phyloP scores from a whole-genome alignment of 441 rosid species.

The Adansonia gregorii region DNA sequence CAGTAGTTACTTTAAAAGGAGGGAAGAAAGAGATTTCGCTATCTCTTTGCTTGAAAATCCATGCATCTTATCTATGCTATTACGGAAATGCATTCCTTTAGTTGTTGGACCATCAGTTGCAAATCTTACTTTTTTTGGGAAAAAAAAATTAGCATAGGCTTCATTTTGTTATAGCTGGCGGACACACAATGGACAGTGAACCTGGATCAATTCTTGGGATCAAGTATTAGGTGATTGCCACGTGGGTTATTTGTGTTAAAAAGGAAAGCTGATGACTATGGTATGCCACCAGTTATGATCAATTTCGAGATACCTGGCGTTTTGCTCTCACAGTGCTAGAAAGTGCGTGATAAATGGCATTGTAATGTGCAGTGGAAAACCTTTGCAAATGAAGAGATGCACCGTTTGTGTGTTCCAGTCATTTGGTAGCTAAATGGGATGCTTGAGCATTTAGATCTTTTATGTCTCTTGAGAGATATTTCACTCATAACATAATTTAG shows the following conservation, averaged over 20 bases:
- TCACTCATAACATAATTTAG: neutral
- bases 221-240: neutral
- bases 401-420: neutral
- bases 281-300: neutral
- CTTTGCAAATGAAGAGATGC: conserved; percentile 2
- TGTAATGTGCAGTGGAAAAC: neutral
- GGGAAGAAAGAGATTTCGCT: neutral
- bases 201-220: neutral
- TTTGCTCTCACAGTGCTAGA: neutral
- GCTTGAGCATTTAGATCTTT: conserved; percentile 1
- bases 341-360: neutral
- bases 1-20: neutral
- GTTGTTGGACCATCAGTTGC: neutral
- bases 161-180: neutral
- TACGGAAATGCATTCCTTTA: neutral
- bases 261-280: neutral
- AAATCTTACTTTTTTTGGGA: neutral
- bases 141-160: no score
- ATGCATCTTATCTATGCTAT: neutral
- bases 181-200: neutral
- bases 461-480: neutral
- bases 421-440: conserved; percentile 12
- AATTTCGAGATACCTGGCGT: neutral
- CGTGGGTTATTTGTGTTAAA: neutral
- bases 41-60: neutral